phyloP scores from a whole-genome alignment of 768 basidiomycete species.

The Tylopilus subfusipes region DNA sequence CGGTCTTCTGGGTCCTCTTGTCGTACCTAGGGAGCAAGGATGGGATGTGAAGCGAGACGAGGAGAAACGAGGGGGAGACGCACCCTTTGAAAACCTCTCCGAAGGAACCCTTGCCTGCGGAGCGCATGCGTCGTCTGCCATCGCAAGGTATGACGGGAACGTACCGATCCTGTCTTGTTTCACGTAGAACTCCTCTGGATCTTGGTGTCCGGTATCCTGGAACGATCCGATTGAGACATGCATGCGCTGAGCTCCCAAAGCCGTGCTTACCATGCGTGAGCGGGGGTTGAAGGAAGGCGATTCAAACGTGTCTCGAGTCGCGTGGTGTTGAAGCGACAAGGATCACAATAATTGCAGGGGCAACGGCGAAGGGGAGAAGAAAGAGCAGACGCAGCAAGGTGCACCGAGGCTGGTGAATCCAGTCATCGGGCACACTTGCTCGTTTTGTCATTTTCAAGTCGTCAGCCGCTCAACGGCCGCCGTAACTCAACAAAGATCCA shows the following conservation, averaged over 20 bases:
- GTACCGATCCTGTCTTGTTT: conserved; percentile 95
- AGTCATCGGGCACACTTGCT: conserved; percentile 16
- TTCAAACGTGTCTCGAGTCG: conserved; percentile 3
- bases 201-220: conserved; percentile 69
- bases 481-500: conserved; percentile 1
- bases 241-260: neutral
- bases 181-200: conserved; percentile 97
- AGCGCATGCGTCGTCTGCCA: conserved; percentile 17
- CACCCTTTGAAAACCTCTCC: conserved; percentile 99
- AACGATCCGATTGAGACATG: conserved; percentile 7
- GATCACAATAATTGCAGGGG: conserved; percentile 5
- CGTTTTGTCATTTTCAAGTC: conserved; percentile 31
- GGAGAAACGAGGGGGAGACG: conserved; percentile 20
- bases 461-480: conserved; percentile 18
- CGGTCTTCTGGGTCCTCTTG: conserved; percentile 92
- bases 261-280: conserved; percentile 20
- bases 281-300: neutral
- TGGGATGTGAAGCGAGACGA: conserved; percentile 6
- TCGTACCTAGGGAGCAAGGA: conserved; percentile 64
- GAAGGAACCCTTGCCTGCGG: conserved; percentile 92
- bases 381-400: conserved; percentile 7
- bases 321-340: conserved; percentile 7
- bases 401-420: conserved; percentile 7
- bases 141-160: conserved; percentile 20
- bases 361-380: conserved; percentile 9